phyloP scores from a whole-genome alignment of 2,329 filamentous ascomycete genomes.

The Claviceps pazoutovae region DNA sequence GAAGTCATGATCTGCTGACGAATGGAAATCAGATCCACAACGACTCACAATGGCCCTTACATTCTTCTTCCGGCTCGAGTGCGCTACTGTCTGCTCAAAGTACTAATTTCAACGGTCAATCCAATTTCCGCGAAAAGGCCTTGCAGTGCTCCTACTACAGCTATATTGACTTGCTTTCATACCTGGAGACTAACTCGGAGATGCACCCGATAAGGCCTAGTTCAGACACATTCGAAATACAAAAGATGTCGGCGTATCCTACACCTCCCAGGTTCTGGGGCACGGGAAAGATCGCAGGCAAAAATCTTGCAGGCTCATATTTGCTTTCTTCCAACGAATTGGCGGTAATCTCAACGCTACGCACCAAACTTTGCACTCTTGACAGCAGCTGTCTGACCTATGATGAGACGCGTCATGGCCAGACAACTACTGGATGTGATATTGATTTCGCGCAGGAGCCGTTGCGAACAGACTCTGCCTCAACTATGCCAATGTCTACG shows the following conservation, averaged over 20 bases:
- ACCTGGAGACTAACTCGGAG: slow-evolving; percentile 47
- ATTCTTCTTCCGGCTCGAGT: background rate
- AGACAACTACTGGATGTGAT: background rate
- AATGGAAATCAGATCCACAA: background rate
- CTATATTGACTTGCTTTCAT: slow-evolving; percentile 56
- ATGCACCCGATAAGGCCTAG: slow-evolving; percentile 24
- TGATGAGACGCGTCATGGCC: background rate
- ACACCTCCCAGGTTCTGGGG: slow-evolving; percentile 28
- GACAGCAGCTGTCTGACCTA: slow-evolving; percentile 1
- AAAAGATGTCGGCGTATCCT: slow-evolving; percentile 41
- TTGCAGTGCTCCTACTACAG: slow-evolving; percentile 57
- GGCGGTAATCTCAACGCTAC: background rate
- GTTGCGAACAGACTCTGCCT: background rate
- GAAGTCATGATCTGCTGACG: background rate
- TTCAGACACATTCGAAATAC: slow-evolving; percentile 23
- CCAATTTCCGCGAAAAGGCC: slow-evolving; percentile 50
- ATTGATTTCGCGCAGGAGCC: background rate
- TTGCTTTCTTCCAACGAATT: background rate
- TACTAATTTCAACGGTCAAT: background rate
- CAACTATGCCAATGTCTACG: slow-evolving; percentile 7
- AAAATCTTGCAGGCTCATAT: background rate
- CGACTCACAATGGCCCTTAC: background rate
- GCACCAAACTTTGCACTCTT: background rate
- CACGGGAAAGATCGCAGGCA: slow-evolving; percentile 4
- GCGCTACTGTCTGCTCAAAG: background rate